Evolutionary conservation across 2,329 filamentous ascomycete species (phyloP).

Genomic region (Aspergillus transmontanensis): DNA sequence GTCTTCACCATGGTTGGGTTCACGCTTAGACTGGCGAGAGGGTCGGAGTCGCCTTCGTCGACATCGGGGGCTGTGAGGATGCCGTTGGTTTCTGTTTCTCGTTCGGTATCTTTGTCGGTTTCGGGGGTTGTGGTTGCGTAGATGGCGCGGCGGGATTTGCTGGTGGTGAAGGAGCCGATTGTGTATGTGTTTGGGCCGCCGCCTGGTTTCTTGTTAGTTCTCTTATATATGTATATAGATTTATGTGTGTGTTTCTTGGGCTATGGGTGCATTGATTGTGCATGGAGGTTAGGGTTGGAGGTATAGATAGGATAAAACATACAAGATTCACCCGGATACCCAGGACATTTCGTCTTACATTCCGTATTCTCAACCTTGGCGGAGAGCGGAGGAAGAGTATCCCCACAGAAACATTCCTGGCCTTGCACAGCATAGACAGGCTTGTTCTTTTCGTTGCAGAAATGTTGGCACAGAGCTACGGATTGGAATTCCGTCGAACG

Average conservation of each 20-base stretch:
- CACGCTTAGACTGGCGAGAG: constrained; percentile 16
- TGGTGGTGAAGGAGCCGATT: neutral
- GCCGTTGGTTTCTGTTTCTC: constrained; percentile 1
- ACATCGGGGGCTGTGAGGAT: constrained; percentile 22
- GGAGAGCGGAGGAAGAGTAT: constrained; percentile 19
- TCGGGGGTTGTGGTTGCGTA: neutral
- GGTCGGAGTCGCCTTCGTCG: constrained; percentile 19
- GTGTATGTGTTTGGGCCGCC: constrained; percentile 20
- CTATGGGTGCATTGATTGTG: neutral
- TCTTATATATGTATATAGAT: too few species aligned
- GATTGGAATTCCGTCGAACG: constrained; percentile 8
- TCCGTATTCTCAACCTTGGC: constrained; percentile 21
- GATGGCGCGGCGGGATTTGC: neutral
- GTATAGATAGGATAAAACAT: constrained; percentile 7
- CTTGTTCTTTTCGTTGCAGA: constrained; percentile 19
- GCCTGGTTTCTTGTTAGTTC: neutral
- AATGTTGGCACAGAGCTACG: constrained; percentile 16
- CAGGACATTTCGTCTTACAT: constrained; percentile 24
- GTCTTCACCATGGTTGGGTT: constrained; percentile 19
- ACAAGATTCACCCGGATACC: constrained; percentile 26
- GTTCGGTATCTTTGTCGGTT: constrained; percentile 15
- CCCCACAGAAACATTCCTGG: constrained; percentile 26
- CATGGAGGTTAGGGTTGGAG: neutral
- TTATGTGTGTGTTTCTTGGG: too few species aligned
- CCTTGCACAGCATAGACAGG: constrained; percentile 23